These are phyloP conservation scores for Sporisorium exsertum DNA, from an alignment of 1,284 basidiomycete species.

Conservation along the genomic window DNA sequence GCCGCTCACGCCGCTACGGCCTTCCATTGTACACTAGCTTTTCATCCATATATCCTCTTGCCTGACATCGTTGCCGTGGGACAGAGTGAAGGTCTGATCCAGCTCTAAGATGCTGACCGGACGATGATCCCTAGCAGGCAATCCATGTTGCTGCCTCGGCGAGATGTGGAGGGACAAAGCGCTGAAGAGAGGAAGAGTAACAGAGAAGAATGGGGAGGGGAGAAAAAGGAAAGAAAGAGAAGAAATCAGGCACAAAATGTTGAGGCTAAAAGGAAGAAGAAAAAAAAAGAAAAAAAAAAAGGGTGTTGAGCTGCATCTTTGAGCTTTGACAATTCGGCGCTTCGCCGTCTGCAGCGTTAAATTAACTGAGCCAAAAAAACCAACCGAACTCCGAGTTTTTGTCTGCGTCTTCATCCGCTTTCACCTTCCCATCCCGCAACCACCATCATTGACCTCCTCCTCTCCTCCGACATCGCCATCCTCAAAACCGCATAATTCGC, in stretches of 20 bases:
- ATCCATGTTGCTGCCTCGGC: not conserved
- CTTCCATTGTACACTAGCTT: slow-evolving; percentile 35
- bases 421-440: not conserved
- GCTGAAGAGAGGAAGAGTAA: not conserved
- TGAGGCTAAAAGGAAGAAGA: too few species aligned
- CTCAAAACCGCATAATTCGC: not conserved
- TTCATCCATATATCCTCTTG: slow-evolving; percentile 22
- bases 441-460: not conserved
- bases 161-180: not conserved
- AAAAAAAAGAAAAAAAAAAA: not conserved
- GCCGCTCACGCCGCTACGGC: not conserved
- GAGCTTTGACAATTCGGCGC: not conserved
- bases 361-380: not conserved
- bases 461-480: not conserved
- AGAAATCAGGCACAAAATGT: not conserved
- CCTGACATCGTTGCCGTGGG: not conserved
- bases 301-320: not conserved
- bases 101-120: not conserved
- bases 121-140: not conserved
- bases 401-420: slow-evolving; percentile 8
- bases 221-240: not conserved
- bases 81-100: not conserved
- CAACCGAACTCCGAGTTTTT: slow-evolving; percentile 7
- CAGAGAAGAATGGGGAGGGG: not conserved
- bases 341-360: not conserved